Conservation (phyloP, 164 flowering plant species). For the Aristolochia fimbriata region DNA sequence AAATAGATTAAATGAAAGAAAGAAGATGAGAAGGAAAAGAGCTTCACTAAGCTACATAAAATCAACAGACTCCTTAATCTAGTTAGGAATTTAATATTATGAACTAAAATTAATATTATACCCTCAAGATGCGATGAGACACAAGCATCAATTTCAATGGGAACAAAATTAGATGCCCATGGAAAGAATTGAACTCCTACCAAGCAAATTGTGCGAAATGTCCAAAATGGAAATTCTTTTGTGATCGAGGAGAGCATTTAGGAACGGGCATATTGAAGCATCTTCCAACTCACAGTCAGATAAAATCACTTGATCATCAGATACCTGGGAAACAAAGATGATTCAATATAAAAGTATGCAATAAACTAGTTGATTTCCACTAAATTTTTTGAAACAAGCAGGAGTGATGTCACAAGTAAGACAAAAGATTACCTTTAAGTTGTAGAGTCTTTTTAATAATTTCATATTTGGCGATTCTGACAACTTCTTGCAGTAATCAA, state of each 20-base stretch:
- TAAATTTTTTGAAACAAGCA: no score
- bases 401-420: not conserved
- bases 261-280: conserved; percentile 59
- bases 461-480: conserved; percentile 69
- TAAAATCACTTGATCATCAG: conserved; percentile 78
- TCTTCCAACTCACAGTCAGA: conserved; percentile 87
- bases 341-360: not conserved
- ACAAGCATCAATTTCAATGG: no score
- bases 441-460: conserved; percentile 63
- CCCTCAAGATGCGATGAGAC: no score
- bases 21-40: no score
- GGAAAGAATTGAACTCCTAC: conserved; percentile 17
- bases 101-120: no score
- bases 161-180: no score
- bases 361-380: not conserved
- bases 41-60: no score
- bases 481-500: conserved; percentile 60
- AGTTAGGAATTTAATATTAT: no score
- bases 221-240: conserved; percentile 59
- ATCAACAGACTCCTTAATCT: no score
- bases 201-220: conserved; percentile 84
- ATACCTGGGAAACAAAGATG: conserved; percentile 36
- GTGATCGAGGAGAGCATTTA: conserved; percentile 56
- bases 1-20: no score
- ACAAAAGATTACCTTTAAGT: conserved; percentile 58